Base-by-base conservation (phyloP, 768 basidiomycete genomes). In the Panaeolus cyanescens region DNA sequence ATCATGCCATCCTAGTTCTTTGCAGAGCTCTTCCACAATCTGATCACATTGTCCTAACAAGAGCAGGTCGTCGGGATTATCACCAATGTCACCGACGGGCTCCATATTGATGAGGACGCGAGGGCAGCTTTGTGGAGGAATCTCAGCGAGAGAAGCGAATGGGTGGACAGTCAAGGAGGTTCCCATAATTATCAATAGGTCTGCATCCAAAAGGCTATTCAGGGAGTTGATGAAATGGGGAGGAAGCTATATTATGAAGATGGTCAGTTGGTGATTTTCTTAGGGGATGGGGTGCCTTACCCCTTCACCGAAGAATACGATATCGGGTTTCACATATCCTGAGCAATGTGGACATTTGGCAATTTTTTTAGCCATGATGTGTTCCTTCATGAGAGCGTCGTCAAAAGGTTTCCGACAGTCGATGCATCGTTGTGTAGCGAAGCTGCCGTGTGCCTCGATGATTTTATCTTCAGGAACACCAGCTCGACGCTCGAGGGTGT, bases 401-500 rank as follows among this genome's bases (percentile, higher is more conserved):
- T 88, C 85, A 63, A 83, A 93, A 0, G 79, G 69, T 2, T 71
- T 68, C 45, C 79, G 64, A 72, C 97, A 99, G 6, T 85, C 78
- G 15, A 98, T 86, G 65, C 97, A 99, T 56, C 85, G 80, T 58
- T 96, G 92, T 1, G 80, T 73, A 0, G 96, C 96, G 66, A 99
- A 99, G 65, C 92, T 95, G 2, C 96, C 97, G 69, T 99, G 97
- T 0, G 97, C 97, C 76, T 99, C 96, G 54, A 99, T 82, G 62
- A 99, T 88, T 71, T 87, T 87, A 32, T 83, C 74, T 1, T 74
- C 80, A 0, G 91, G 87, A 0, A 97, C 83, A 5, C 93, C 93
- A 0, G 94, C 93, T 5, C 86, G 82, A 2, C 92, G 83, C 70
- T 98, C 96, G 13, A 98, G 85, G 0, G 94, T 96, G 71, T 98